Evolutionary conservation across 176 grass and related monocot genomes (phyloP).

Genomic region (Oryza rufipogon): DNA sequence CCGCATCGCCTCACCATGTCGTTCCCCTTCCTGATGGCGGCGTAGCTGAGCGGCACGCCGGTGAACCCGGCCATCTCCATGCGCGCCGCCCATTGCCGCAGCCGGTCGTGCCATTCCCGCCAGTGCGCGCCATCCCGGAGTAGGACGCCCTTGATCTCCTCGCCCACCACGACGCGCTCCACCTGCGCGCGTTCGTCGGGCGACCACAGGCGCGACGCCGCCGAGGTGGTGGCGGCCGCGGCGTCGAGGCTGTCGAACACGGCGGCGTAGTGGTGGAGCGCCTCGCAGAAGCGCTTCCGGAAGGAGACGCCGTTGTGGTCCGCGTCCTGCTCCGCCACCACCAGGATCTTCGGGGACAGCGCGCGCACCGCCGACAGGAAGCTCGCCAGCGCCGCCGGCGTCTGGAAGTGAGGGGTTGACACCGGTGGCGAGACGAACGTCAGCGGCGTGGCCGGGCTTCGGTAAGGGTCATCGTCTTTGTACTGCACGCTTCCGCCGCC

Average conservation of each 20-base stretch:
- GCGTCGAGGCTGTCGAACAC: constrained; percentile 35
- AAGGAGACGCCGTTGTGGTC: constrained; percentile 43
- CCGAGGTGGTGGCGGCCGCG: background rate
- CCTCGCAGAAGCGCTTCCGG: constrained; percentile 43
- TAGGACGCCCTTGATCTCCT: constrained; percentile 45
- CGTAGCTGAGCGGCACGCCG: constrained; percentile 35
- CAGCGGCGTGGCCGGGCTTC: background rate
- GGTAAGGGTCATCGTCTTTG: background rate
- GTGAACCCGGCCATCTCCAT: constrained; percentile 39
- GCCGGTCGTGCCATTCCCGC: constrained; percentile 46
- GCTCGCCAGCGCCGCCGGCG: background rate
- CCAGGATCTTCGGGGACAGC: constrained; percentile 33
- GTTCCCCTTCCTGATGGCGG: background rate
- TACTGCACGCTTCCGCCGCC: background rate
- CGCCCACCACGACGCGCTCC: constrained; percentile 37
- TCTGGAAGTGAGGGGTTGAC: background rate
- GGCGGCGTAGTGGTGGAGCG: constrained; percentile 43
- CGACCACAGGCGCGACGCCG: background rate
- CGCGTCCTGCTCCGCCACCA: constrained; percentile 48
- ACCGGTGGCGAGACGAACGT: background rate
- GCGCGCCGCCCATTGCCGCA: constrained; percentile 40
- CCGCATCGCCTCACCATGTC: constrained; percentile 7
- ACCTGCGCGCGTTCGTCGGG: constrained; percentile 15
- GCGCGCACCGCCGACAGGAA: constrained; percentile 22
- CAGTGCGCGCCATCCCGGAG: constrained; percentile 9